phyloP scores from a whole-genome alignment of 257 asterid species.

The Plectranthus barbatus region DNA sequence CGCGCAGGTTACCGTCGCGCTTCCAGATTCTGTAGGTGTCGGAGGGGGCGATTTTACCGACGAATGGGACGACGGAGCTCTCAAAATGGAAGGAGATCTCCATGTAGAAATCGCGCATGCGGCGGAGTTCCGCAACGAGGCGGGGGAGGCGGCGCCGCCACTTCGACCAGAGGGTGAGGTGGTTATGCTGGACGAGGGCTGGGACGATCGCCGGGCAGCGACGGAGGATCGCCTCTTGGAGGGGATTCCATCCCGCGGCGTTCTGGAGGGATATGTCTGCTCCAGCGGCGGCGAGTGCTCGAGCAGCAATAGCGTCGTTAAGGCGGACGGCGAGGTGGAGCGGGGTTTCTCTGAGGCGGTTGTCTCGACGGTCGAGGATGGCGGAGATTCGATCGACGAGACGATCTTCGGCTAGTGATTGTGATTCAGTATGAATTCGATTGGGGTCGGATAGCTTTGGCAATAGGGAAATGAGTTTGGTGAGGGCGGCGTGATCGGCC shows the following conservation, averaged over 20 bases:
- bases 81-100: slow-evolving; percentile 87
- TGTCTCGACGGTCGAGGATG: slow-evolving; percentile 72
- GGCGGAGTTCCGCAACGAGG: slow-evolving; percentile 56
- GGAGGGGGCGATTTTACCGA: slow-evolving; percentile 83
- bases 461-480: slow-evolving; percentile 38
- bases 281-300: slow-evolving; percentile 64
- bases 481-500: slow-evolving; percentile 53
- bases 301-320: slow-evolving; percentile 53
- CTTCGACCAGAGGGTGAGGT: slow-evolving; percentile 65
- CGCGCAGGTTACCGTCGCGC: slow-evolving; percentile 79
- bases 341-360: slow-evolving; percentile 58
- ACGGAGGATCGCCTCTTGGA: slow-evolving; percentile 83
- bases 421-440: slow-evolving; percentile 43
- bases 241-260: slow-evolving; percentile 79
- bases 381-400: slow-evolving; percentile 50
- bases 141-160: slow-evolving; percentile 92
- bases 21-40: slow-evolving; percentile 93
- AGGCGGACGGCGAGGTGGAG: slow-evolving; percentile 88
- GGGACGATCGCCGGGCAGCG: slow-evolving; percentile 48
- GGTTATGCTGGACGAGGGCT: slow-evolving; percentile 59
- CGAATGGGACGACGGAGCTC: slow-evolving; percentile 85
- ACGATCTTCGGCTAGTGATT: slow-evolving; percentile 49
- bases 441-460: slow-evolving; percentile 47
- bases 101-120: slow-evolving; percentile 94
- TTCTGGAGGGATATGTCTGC: slow-evolving; percentile 79